phyloP scores from a whole-genome alignment of 2,329 filamentous ascomycete species.

The Colletotrichum simmondsii region DNA sequence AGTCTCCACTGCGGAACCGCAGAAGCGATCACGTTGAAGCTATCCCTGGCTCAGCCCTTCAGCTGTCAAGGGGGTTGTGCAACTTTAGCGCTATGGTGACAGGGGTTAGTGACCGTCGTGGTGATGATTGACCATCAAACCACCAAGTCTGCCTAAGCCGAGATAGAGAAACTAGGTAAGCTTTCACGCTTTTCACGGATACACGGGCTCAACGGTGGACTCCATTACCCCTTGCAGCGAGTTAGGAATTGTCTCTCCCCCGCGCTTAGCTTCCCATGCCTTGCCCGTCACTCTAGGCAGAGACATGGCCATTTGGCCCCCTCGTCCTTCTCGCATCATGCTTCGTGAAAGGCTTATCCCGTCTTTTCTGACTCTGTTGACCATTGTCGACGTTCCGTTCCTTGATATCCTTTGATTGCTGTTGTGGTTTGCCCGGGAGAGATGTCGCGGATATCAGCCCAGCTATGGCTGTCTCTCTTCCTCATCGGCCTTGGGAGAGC shows the following conservation, averaged over 20 bases:
- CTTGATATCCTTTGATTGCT: neutral
- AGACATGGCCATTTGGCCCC: neutral
- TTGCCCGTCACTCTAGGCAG: neutral
- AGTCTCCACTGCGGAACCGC: neutral
- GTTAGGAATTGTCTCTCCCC: neutral
- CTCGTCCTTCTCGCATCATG: slow-evolving; percentile 4
- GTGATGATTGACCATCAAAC: slow-evolving; percentile 21
- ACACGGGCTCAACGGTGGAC: neutral
- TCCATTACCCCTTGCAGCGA: neutral
- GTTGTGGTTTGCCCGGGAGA: neutral
- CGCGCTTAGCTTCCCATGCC: neutral
- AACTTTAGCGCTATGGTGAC: slow-evolving; percentile 16
- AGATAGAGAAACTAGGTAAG: neutral
- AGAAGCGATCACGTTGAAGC: neutral
- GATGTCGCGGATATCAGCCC: slow-evolving; percentile 6
- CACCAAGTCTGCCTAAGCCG: neutral
- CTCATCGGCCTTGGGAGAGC: neutral
- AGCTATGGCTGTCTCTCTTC: neutral
- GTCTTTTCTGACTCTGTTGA: neutral
- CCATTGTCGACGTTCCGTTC: slow-evolving; percentile 5
- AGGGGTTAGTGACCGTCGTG: slow-evolving; percentile 2
- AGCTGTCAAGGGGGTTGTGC: slow-evolving; percentile 5
- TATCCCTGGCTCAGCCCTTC: neutral
- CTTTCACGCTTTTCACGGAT: neutral
- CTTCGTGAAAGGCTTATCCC: neutral